Conservation (phyloP, 139 green algal genomes). For the Coccomyxa sp. region DNA sequence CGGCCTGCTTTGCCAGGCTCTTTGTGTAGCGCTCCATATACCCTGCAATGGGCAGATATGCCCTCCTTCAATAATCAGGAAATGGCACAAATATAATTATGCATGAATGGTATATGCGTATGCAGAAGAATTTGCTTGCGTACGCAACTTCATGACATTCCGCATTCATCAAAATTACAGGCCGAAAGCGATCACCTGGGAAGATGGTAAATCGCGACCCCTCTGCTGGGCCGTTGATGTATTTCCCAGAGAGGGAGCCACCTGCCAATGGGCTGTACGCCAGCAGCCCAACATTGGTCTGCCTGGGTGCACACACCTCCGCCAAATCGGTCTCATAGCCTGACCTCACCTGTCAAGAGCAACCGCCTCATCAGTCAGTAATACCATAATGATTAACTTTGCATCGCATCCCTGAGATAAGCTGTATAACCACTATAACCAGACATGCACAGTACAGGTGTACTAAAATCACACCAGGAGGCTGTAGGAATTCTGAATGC, state of each 20-base stretch:
- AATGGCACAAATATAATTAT: too few species aligned
- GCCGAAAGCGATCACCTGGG: not conserved
- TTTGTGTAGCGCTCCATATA: conserved; percentile 56
- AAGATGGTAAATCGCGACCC: conserved; percentile 1
- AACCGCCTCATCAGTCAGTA: too few species aligned
- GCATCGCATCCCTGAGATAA: not conserved
- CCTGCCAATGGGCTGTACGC: conserved; percentile 76
- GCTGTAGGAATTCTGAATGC: conserved; percentile 61
- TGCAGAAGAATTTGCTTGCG: too few species aligned
- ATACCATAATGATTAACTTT: not conserved
- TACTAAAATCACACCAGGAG: not conserved
- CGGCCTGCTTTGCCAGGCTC: conserved; percentile 49
- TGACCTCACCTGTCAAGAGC: conserved; percentile 41
- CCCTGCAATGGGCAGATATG: conserved; percentile 7
- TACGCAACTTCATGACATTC: too few species aligned
- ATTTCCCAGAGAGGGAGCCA: conserved; percentile 65
- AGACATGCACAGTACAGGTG: not conserved
- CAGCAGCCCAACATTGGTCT: conserved; percentile 77
- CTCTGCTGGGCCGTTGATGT: conserved; percentile 29
- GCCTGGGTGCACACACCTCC: conserved; percentile 47
- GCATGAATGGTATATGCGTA: too few species aligned
- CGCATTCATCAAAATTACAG: too few species aligned
- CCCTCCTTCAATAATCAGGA: too few species aligned
- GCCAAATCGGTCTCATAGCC: conserved; percentile 85
- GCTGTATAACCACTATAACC: too few species aligned